Evolutionary conservation across 352 stramenopile species (phyloP).

Genomic region (Phytophthora macrochlamydospora): DNA sequence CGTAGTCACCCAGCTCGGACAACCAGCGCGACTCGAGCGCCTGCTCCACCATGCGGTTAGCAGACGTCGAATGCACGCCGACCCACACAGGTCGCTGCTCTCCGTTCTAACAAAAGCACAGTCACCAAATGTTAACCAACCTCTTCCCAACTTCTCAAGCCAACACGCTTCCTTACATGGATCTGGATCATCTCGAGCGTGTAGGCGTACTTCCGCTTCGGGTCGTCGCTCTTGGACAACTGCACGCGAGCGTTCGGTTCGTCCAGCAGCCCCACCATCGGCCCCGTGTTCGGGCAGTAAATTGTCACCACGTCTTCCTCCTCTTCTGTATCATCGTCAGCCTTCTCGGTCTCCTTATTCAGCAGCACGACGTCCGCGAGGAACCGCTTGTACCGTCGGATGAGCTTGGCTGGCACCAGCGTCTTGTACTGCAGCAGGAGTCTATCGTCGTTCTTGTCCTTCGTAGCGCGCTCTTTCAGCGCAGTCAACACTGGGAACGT

Average conservation of each 20-base stretch:
- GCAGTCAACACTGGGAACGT: constrained; percentile 32
- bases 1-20: constrained; percentile 59
- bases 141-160: not conserved
- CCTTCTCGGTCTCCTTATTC: constrained; percentile 16
- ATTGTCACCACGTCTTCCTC: constrained; percentile 59
- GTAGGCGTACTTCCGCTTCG: constrained; percentile 85
- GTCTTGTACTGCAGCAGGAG: constrained; percentile 61
- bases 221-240: constrained; percentile 74
- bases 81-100: constrained; percentile 65
- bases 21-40: constrained; percentile 70
- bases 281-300: constrained; percentile 84
- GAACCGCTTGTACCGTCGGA: constrained; percentile 86
- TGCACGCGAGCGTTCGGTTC: constrained; percentile 67
- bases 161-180: constrained; percentile 46
- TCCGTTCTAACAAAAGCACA: constrained; percentile 56
- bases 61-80: constrained; percentile 75
- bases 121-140: not conserved
- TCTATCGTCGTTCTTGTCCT: constrained; percentile 17
- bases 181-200: constrained; percentile 88
- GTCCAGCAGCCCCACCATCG: constrained; percentile 83
- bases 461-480: constrained; percentile 28
- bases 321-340: constrained; percentile 5
- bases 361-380: constrained; percentile 77
- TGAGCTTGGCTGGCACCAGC: constrained; percentile 56
- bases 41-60: constrained; percentile 82